These are phyloP conservation scores for Malassezia psittaci DNA, from an alignment of 1,284 basidiomycete species.

Conservation along the genomic window DNA sequence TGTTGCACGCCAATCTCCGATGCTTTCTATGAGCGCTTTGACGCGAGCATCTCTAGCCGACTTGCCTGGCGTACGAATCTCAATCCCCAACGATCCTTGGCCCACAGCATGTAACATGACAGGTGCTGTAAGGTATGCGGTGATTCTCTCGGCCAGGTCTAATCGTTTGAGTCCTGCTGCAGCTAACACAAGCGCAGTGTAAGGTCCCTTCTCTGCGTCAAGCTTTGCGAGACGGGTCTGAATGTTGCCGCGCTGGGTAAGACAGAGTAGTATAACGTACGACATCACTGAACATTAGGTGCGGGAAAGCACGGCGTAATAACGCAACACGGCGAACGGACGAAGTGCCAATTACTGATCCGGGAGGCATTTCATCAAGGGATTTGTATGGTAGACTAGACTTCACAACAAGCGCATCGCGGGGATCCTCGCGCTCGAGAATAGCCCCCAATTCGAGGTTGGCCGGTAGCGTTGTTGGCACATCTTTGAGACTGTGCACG, in stretches of 20 bases:
- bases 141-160: constrained; percentile 63
- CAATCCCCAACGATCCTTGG: constrained; percentile 82
- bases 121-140: constrained; percentile 62
- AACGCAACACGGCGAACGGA: constrained; percentile 88
- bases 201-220: constrained; percentile 72
- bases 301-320: constrained; percentile 67
- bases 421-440: constrained; percentile 74
- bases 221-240: constrained; percentile 78
- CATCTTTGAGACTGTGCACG: constrained; percentile 86
- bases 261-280: constrained; percentile 53
- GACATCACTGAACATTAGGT: constrained; percentile 75
- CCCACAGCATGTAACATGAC: constrained; percentile 79
- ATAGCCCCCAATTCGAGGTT: constrained; percentile 80
- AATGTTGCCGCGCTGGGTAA: constrained; percentile 46
- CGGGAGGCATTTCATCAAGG: constrained; percentile 74
- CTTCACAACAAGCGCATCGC: constrained; percentile 82
- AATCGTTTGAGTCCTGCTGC: constrained; percentile 84
- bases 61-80: constrained; percentile 58
- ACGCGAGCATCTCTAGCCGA: constrained; percentile 35
- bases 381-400: constrained; percentile 59
- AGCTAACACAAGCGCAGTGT: constrained; percentile 81
- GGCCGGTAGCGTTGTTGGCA: constrained; percentile 74
- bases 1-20: constrained; percentile 41
- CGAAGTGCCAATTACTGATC: constrained; percentile 84
- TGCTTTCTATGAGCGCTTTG: constrained; percentile 28